Evolutionary conservation across 371 early-diverging fungal species (phyloP).

Genomic region (Lichtheimia hyalospora): DNA sequence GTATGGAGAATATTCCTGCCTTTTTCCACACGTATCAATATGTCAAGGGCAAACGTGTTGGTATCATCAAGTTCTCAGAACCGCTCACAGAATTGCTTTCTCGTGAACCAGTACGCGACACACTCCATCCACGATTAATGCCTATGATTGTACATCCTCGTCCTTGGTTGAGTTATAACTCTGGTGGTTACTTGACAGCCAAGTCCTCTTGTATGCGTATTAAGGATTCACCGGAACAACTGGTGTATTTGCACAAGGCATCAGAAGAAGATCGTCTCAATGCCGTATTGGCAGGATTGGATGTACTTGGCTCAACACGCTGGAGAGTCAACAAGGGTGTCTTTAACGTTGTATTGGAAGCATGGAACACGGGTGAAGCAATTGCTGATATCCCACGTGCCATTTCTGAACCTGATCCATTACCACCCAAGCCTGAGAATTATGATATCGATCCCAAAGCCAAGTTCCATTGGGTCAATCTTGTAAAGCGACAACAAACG

Average conservation of each 20-base stretch:
- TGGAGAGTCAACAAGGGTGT: slow-evolving; percentile 91
- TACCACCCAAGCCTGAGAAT: slow-evolving; percentile 70
- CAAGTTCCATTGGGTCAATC: slow-evolving; percentile 53
- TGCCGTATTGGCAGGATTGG: slow-evolving; percentile 76
- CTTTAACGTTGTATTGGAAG: slow-evolving; percentile 73
- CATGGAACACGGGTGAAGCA: slow-evolving; percentile 87
- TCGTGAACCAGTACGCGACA: slow-evolving; percentile 60
- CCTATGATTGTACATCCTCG: slow-evolving; percentile 96
- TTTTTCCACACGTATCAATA: slow-evolving; percentile 78
- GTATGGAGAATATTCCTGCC: slow-evolving; percentile 70
- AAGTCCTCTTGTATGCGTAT: slow-evolving; percentile 76
- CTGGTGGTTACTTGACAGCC: slow-evolving; percentile 89
- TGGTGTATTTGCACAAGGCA: slow-evolving; percentile 77
- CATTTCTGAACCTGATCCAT: slow-evolving; percentile 26
- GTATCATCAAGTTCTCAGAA: slow-evolving; percentile 75
- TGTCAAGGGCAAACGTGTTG: slow-evolving; percentile 65
- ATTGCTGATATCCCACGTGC: slow-evolving; percentile 72
- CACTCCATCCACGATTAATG: slow-evolving; percentile 76
- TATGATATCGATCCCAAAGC: slow-evolving; percentile 66
- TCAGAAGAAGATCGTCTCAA: slow-evolving; percentile 74
- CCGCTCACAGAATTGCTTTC: slow-evolving; percentile 72
- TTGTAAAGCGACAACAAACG: slow-evolving; percentile 50
- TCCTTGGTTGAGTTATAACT: slow-evolving; percentile 89
- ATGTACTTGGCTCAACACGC: slow-evolving; percentile 86
- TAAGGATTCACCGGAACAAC: slow-evolving; percentile 74